These are phyloP conservation scores for Teratosphaeria nubilosa DNA, from an alignment of 2,329 filamentous ascomycete species.

Conservation along the genomic window DNA sequence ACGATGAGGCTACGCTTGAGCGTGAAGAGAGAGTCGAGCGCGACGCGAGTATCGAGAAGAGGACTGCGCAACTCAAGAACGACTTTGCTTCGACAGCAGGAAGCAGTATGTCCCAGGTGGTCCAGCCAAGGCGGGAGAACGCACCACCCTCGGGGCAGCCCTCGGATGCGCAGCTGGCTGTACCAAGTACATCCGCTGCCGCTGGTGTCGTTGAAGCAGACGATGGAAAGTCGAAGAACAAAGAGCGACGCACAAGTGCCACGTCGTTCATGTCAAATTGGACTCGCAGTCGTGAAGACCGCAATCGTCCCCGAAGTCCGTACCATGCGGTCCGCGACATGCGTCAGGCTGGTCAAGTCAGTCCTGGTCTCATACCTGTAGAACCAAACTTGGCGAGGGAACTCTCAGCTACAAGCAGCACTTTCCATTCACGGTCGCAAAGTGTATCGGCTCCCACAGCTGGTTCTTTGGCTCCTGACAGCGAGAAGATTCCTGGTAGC, in stretches of 20 bases:
- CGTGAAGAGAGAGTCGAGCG: conserved; percentile 42
- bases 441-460: conserved; percentile 12
- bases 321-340: conserved; percentile 15
- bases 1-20: conserved; percentile 68
- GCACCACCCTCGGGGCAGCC: neutral
- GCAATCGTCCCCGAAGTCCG: conserved; percentile 11
- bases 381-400: neutral
- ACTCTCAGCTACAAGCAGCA: neutral
- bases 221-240: conserved; percentile 1
- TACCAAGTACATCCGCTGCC: neutral
- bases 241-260: conserved; percentile 13
- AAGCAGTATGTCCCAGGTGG: neutral
- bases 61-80: neutral
- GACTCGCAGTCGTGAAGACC: conserved; percentile 1
- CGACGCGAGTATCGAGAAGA: neutral
- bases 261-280: conserved; percentile 13
- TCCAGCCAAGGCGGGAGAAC: neutral
- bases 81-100: neutral
- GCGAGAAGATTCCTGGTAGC: conserved; percentile 21
- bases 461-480: conserved; percentile 6
- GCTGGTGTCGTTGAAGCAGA: neutral
- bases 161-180: neutral
- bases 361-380: neutral
- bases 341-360: conserved; percentile 10
- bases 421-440: conserved; percentile 20